These are phyloP conservation scores for Collybia nuda DNA, from an alignment of 768 basidiomycete genomes.

Conservation along the genomic window DNA sequence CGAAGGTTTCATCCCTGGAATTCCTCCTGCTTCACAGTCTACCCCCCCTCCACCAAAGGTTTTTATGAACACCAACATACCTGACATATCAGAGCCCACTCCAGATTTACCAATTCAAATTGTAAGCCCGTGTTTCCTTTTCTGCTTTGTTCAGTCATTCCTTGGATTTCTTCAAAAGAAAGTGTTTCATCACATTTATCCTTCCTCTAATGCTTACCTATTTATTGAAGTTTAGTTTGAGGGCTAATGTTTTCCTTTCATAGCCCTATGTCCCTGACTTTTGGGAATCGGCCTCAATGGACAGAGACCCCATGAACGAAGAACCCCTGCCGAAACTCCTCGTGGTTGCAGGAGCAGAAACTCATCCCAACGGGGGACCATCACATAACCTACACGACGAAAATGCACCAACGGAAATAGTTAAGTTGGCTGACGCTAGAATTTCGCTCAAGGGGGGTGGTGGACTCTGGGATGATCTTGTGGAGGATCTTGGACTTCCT, in stretches of 20 bases:
- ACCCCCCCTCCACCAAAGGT: conserved; percentile 21
- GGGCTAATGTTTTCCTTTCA: background rate
- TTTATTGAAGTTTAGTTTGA: too few relatives aligned
- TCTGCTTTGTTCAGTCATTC: conserved; percentile 8
- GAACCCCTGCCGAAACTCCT: conserved; percentile 40
- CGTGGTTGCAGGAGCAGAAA: conserved; percentile 39
- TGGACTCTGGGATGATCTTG: conserved; percentile 43
- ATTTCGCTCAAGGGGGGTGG: conserved; percentile 17
- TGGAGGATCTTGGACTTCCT: conserved; percentile 45
- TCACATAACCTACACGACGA: conserved; percentile 34
- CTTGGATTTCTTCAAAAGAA: background rate
- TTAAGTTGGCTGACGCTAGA: conserved; percentile 11
- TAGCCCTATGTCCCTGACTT: conserved; percentile 50
- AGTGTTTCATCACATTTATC: background rate
- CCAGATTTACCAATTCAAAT: conserved; percentile 51
- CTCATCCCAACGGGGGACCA: conserved; percentile 34
- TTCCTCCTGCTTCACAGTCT: conserved; percentile 35
- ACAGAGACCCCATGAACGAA: conserved; percentile 14
- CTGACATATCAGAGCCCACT: conserved; percentile 47
- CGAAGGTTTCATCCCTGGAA: conserved; percentile 38
- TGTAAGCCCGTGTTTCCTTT: conserved; percentile 41
- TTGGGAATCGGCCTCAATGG: conserved; percentile 34
- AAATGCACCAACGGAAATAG: conserved; percentile 12
- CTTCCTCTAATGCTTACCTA: background rate
- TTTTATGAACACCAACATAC: conserved; percentile 53